Evolutionary conservation across 2,329 filamentous ascomycete genomes (phyloP).

Genomic region (Microcyclosporella mali): DNA sequence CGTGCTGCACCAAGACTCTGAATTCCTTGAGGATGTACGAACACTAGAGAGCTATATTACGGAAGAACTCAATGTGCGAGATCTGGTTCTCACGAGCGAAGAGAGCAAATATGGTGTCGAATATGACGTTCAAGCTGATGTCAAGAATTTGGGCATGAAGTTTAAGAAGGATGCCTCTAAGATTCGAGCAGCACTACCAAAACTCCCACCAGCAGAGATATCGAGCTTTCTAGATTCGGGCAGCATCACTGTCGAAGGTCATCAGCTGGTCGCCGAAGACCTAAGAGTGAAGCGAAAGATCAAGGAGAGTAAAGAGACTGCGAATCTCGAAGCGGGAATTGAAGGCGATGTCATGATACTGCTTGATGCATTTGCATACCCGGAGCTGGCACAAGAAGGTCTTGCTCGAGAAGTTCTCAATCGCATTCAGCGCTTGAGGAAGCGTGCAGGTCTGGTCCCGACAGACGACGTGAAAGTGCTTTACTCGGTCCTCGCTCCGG

Average conservation of each 20-base stretch:
- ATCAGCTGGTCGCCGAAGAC: slow-evolving; percentile 74
- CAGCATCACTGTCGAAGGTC: slow-evolving; percentile 77
- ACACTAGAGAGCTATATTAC: slow-evolving; percentile 82
- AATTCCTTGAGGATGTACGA: slow-evolving; percentile 80
- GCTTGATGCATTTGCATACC: slow-evolving; percentile 73
- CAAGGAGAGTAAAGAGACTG: slow-evolving; percentile 63
- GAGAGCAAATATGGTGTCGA: slow-evolving; percentile 89
- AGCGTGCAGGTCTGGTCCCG: slow-evolving; percentile 83
- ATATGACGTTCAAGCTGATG: slow-evolving; percentile 84
- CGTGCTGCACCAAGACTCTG: slow-evolving; percentile 74
- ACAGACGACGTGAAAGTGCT: slow-evolving; percentile 97
- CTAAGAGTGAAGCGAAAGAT: slow-evolving; percentile 75
- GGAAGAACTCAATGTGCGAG: slow-evolving; percentile 85
- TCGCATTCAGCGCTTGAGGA: slow-evolving; percentile 83
- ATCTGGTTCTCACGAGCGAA: slow-evolving; percentile 76
- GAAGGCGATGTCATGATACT: slow-evolving; percentile 88
- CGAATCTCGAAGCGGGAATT: slow-evolving; percentile 77
- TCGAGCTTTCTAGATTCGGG: slow-evolving; percentile 68
- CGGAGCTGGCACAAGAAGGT: slow-evolving; percentile 81
- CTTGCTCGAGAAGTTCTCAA: slow-evolving; percentile 88
- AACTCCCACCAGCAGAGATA: slow-evolving; percentile 71
- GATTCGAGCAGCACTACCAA: slow-evolving; percentile 84
- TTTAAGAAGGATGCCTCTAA: slow-evolving; percentile 89
- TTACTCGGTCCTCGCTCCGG: slow-evolving; percentile 63
- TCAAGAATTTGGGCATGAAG: slow-evolving; percentile 93